These are phyloP conservation scores for Oemleria cerasiformis DNA, from an alignment of 306 rosid genomes.

Conservation along the genomic window DNA sequence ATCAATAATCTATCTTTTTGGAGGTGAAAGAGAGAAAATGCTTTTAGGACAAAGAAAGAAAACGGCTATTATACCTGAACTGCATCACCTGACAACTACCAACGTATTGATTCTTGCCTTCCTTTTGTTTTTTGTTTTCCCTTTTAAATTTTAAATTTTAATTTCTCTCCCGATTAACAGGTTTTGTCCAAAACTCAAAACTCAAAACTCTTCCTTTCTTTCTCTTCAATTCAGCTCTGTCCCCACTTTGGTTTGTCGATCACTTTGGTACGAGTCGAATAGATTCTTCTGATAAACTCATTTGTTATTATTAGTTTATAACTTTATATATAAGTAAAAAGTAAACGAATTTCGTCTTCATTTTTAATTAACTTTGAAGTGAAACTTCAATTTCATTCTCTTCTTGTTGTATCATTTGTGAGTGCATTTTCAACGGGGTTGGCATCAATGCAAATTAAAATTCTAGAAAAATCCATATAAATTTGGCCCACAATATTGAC, in stretches of 20 bases:
- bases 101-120: conserved; percentile 56
- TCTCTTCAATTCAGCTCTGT: conserved; percentile 8
- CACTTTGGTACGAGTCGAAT: conserved; percentile 26
- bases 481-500: background rate
- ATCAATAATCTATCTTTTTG: conserved; percentile 13
- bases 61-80: conserved; percentile 52
- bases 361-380: too few relatives aligned
- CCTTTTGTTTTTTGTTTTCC: conserved; percentile 20
- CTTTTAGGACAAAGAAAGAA: conserved; percentile 28
- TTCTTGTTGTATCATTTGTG: too few relatives aligned
- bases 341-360: too few relatives aligned
- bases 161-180: background rate
- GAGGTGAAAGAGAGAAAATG: conserved; percentile 33
- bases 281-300: conserved; percentile 9
- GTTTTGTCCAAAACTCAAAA: conserved; percentile 20
- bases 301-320: too few relatives aligned
- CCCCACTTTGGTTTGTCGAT: background rate
- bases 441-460: too few relatives aligned
- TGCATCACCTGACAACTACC: conserved; percentile 38
- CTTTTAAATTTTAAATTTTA: background rate
- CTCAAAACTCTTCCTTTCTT: conserved; percentile 20
- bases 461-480: too few relatives aligned
- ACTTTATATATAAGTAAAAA: too few relatives aligned
- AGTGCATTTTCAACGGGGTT: too few relatives aligned
- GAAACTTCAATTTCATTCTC: too few relatives aligned